Evolutionary conservation across 2,329 filamentous ascomycete species (phyloP), one percentile per base, ranked within the genome.

Genomic region (Monilinia fructigena): DNA sequence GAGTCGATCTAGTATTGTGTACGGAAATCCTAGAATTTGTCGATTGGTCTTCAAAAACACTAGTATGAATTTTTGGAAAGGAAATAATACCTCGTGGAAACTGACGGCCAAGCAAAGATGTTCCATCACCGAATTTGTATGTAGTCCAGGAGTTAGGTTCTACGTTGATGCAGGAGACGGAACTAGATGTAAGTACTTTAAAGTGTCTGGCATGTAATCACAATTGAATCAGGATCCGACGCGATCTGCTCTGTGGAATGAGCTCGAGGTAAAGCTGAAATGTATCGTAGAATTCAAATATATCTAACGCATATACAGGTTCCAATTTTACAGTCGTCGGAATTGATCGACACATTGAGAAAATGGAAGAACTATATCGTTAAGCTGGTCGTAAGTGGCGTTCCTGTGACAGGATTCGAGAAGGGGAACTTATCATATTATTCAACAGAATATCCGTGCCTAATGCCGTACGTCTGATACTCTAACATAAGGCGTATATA

Each of bases 281-380:
- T 26, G 23, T 42, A 18, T 8, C 12, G 4, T 2, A 6, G 16
- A 6, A 42, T 23, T 18, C 18, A 55, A 42, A 20, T 55, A 6
- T n/a, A 54, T 55, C 31, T 63, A 20, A 63, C 48, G 55, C n/a
- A 18, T n/a, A 31, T 31, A 4, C 40, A 63, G 60, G 60, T 26
- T 63, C 60, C 14, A 52, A 54, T 18, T 52, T 42, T 14, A 54
- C 60, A 28, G 48, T 63, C 40, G 48, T 63, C 60, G 40, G 60
- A 63, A 6, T 55, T 55, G 14, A 63, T 31, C 35, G 40, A 31
- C 60, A 63, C 42, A 45, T 64, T 7, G 63, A 66, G 63, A 66
- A 20, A 66, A 66, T 53, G 63, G 63, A 31, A 38, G 63, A 38
- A 66, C 63, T 11, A n/a, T 66, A 66, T 53, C 55, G 55, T 18